phyloP scores from a whole-genome alignment of 352 stramenopile species.

The Phytophthora uliginosa region DNA sequence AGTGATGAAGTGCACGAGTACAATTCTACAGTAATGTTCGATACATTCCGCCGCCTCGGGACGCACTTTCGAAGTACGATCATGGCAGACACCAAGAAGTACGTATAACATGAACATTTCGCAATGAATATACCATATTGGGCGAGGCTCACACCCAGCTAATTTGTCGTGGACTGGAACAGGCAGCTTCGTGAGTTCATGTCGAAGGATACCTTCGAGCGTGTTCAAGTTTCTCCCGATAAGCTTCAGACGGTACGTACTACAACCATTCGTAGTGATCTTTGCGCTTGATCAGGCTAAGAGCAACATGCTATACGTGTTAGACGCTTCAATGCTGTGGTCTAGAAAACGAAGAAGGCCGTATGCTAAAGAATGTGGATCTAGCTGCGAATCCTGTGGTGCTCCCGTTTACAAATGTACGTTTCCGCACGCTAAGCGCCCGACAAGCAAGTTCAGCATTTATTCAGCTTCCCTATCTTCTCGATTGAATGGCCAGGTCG shows the following conservation, averaged over 20 bases:
- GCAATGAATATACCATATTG: background rate
- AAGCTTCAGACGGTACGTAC: conserved; percentile 49
- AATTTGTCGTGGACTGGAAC: background rate
- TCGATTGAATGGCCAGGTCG: conserved; percentile 43
- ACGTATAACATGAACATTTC: conserved; percentile 8
- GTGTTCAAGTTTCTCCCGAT: conserved; percentile 55
- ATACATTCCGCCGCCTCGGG: conserved; percentile 73
- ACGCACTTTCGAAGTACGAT: conserved; percentile 69
- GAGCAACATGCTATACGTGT: background rate
- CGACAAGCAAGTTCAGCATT: background rate
- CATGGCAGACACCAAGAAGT: conserved; percentile 75
- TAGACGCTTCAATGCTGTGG: conserved; percentile 65
- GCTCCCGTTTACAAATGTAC: conserved; percentile 72
- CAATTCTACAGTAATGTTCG: conserved; percentile 69
- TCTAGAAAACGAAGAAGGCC: conserved; percentile 59
- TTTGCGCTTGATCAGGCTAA: background rate
- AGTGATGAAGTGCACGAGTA: conserved; percentile 84
- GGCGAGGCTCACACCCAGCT: background rate
- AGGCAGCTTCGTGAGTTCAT: conserved; percentile 78
- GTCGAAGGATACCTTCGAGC: conserved; percentile 76
- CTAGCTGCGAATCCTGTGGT: conserved; percentile 53
- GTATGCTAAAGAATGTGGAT: conserved; percentile 72
- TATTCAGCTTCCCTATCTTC: background rate
- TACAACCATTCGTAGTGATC: background rate
- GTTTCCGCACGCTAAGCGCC: background rate